Conservation (phyloP, 495 filamentous ascomycete species). For the Penicillium subrubescens region DNA sequence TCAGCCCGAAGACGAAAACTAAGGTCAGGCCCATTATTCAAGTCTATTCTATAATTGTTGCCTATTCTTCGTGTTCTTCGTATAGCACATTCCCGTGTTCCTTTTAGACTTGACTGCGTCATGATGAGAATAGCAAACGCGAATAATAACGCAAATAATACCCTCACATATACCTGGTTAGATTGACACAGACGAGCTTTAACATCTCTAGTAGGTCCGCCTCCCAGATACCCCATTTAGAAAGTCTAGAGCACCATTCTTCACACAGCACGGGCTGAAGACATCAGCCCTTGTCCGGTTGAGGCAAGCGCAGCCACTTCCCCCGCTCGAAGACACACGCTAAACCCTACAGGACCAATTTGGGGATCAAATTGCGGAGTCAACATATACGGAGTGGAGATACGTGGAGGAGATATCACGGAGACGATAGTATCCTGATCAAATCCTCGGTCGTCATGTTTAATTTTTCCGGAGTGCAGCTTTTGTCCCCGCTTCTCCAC, state of each 20-base stretch:
- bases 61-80: neutral
- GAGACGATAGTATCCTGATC: neutral
- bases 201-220: neutral
- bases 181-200: neutral
- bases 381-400: neutral
- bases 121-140: neutral
- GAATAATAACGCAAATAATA: neutral
- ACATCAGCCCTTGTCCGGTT: neutral
- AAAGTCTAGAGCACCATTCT: neutral
- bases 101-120: neutral
- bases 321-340: neutral
- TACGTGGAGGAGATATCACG: neutral
- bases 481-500: neutral
- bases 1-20: neutral
- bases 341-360: neutral
- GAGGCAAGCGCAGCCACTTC: constrained; percentile 2
- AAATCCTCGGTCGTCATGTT: neutral
- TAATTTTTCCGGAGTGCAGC: constrained; percentile 4
- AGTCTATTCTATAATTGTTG: neutral
- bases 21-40: neutral
- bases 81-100: neutral
- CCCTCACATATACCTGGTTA: neutral
- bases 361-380: neutral
- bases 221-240: neutral
- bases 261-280: neutral